Base-by-base conservation (phyloP, 2,329 filamentous ascomycete species). In the Venturia asperata region DNA sequence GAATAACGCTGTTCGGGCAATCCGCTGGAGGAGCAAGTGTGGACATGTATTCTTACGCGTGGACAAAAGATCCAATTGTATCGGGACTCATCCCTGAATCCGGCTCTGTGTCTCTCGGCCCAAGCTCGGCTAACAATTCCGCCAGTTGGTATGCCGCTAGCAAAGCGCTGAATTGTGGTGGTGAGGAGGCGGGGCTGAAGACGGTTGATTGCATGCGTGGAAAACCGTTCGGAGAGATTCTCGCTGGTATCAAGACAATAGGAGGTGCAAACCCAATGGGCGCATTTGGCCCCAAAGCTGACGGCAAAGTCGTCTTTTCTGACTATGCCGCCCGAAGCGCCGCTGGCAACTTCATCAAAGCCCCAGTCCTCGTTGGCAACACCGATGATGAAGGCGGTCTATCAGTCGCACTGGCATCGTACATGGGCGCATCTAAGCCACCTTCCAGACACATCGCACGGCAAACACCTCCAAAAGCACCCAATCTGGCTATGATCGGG, bases 181-280 rank as follows among this genome's bases (percentile, higher is more conserved):
- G 37, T 52, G 69, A 67, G 0, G 73, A 77, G 65, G 67, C 79
- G 3, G 70, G 70, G 1, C 4, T 15, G 2, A 61, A 41, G n/a
- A 10, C 56, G 34, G 56, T 61, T 6, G 30, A 61, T 6, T 79
- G 77, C 65, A 72, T 79, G 66, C 71, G 73, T 21, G 68, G 70
- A 1, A 70, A 77, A 0, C 67, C 71, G 10, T 71, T 65, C 13
- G 27, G 66, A 4, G 67, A 69, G 6, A 74, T 78, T 19, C 30
- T 61, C 30, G 30, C 56, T 37, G 56, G 30, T 21, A 42, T 61
- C 17, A 61, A 61, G 13, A 13, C 4, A 24, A 24, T 61, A 13
- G 56, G 30, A 5, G 56, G 34, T 19, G 70, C 71, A n/a, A 68
- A 70, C 39, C 55, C 52, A 19, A 65, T 24, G 19, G 10, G 43